These are phyloP conservation scores for Taxawa tesnikishii DNA, from an alignment of 2,329 filamentous ascomycete genomes.

Conservation along the genomic window DNA sequence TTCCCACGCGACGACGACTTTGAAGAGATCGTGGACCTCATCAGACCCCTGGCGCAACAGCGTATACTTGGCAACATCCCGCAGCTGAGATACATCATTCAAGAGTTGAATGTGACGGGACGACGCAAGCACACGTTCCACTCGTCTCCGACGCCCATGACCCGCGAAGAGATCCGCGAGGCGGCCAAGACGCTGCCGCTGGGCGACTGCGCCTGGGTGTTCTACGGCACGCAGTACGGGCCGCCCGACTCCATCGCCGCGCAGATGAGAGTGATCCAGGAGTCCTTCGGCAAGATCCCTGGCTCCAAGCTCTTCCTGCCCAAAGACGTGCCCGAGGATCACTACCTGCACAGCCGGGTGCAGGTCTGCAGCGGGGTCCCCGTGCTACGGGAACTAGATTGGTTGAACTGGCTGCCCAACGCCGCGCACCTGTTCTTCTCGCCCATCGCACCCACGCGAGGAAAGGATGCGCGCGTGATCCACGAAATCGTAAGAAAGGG, in stretches of 20 bases:
- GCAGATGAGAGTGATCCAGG: conserved; percentile 27
- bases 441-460: conserved; percentile 38
- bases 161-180: conserved; percentile 25
- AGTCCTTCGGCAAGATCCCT: conserved; percentile 27
- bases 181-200: conserved; percentile 29
- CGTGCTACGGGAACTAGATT: conserved; percentile 24
- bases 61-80: conserved; percentile 37
- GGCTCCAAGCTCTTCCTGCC: conserved; percentile 32
- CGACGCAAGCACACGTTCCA: conserved; percentile 11
- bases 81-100: conserved; percentile 30
- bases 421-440: conserved; percentile 41
- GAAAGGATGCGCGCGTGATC: conserved; percentile 32
- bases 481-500: conserved; percentile 26
- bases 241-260: conserved; percentile 15
- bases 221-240: conserved; percentile 35
- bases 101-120: conserved; percentile 27
- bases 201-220: conserved; percentile 34
- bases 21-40: conserved; percentile 34
- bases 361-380: conserved; percentile 19
- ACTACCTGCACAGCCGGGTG: conserved; percentile 16
- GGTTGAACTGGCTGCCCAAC: conserved; percentile 42
- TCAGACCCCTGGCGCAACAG: conserved; percentile 29
- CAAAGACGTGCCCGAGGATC: conserved; percentile 23
- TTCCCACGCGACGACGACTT: conserved; percentile 39
- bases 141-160: conserved; percentile 20